Base-by-base conservation (phyloP, 129 eudicot species). In the Flaveria robusta region DNA sequence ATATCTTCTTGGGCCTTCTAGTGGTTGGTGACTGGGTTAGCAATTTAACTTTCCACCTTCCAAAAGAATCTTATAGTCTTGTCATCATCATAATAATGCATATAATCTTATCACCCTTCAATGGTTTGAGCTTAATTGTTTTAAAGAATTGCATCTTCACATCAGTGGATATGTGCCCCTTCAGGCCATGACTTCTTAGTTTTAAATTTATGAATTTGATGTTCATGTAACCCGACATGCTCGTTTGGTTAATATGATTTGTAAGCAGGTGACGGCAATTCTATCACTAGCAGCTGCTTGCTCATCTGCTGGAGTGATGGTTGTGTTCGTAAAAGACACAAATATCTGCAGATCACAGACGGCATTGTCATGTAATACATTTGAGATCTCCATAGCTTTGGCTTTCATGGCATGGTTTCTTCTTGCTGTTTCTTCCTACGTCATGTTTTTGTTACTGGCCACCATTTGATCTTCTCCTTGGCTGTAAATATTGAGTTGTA, bases 11-110 rank as follows among this genome's bases (percentile, higher is more conserved):
- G 71, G 76, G 88, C 87, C 81, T 92, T 60, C 83, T 92, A 47
- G 88, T 88, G 12, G 87, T 92, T 37, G 97, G 97, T 68, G 97
- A 92, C 75, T 89, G 97, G 97, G 97, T 92, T 76, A 71, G 87
- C 74, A 55, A 7, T 71, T 59, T 23, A 27, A 27, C 50, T 77
- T 67, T 72, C 55, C n/a, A 45, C 49, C 31, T 73, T 73, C 12
- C 55, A 34, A 19, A 34, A 34, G 39, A 34, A 34, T 34, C 39
- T 34, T 34, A 0, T 4, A 34, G 39, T 34, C 39, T 34, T 34
- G 39, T 34, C 39, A 34, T 5, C 39, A 34, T 34, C 39, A 34
- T 34, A 34, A 34, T 5, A 34, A 34, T 34, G 4, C 1, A 34
- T 34, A 49, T 34, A 5, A 13, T 58, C 62, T 58, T 29, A 29